phyloP scores from a whole-genome alignment of 352 stramenopile genomes.

The Thalassiosira exigua region DNA sequence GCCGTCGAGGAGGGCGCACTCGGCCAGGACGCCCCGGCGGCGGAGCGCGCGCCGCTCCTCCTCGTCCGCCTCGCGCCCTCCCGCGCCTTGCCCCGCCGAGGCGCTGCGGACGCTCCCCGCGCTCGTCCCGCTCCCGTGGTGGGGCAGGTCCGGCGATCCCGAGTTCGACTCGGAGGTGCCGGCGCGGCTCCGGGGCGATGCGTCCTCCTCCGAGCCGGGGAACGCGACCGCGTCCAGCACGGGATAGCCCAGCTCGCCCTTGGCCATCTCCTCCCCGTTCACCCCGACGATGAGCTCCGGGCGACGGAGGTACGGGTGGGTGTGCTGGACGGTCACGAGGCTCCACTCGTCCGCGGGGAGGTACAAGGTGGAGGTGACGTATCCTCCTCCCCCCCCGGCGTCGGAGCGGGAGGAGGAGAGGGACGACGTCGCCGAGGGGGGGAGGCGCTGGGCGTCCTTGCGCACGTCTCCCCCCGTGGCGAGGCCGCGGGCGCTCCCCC shows the following conservation, averaged over 20 bases:
- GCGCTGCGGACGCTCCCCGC: not conserved
- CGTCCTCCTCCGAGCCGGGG: slow-evolving; percentile 6
- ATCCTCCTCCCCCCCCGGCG: slow-evolving; percentile 7
- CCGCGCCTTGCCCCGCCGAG: too few species aligned
- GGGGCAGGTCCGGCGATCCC: not conserved
- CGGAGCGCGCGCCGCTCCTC: slow-evolving; percentile 42
- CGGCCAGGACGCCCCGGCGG: slow-evolving; percentile 47
- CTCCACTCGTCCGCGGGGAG: slow-evolving; percentile 73
- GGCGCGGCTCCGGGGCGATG: not conserved
- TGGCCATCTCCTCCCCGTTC: slow-evolving; percentile 72
- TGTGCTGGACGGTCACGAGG: slow-evolving; percentile 79
- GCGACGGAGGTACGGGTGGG: slow-evolving; percentile 82
- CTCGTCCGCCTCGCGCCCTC: slow-evolving; percentile 37
- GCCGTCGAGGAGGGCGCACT: slow-evolving; percentile 60
- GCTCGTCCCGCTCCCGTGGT: not conserved
- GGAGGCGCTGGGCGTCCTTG: not conserved
- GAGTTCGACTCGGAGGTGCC: not conserved
- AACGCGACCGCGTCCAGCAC: slow-evolving; percentile 47
- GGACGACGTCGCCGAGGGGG: slow-evolving; percentile 1
- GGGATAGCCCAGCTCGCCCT: slow-evolving; percentile 77
- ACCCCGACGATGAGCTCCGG: slow-evolving; percentile 77
- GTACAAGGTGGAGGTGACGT: slow-evolving; percentile 43
- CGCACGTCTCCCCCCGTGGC: too few species aligned
- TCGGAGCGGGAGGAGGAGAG: not conserved
- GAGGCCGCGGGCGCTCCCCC: too few species aligned